Conservation (phyloP, 2,329 filamentous ascomycete species). For the Fusarium drepaniforme region DNA sequence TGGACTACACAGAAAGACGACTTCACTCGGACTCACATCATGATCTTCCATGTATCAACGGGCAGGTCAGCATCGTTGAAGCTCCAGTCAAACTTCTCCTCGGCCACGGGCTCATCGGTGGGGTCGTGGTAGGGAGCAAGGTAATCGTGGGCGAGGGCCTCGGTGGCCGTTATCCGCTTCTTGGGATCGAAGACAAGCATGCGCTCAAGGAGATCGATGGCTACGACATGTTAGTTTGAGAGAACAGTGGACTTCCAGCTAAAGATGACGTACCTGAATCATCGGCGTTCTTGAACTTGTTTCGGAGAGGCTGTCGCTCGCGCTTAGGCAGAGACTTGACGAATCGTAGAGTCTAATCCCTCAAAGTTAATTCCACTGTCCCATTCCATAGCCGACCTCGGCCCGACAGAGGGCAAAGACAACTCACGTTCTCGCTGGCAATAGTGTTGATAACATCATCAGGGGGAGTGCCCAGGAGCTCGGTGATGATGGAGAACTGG, state of each 20-base stretch:
- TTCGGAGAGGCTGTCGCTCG: slow-evolving; percentile 84
- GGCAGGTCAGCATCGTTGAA: slow-evolving; percentile 98
- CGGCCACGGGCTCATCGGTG: slow-evolving; percentile 92
- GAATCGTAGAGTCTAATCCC: slow-evolving; percentile 85
- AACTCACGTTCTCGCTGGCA: slow-evolving; percentile 92
- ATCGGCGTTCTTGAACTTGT: slow-evolving; percentile 97
- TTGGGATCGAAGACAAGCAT: slow-evolving; percentile 99
- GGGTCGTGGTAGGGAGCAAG: slow-evolving; percentile 97
- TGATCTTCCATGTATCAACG: slow-evolving; percentile 99
- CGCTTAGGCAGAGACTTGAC: slow-evolving; percentile 97
- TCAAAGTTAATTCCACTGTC: slow-evolving; percentile 30
- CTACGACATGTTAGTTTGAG: slow-evolving; percentile 56
- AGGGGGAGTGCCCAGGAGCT: slow-evolving; percentile 93
- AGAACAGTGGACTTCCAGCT: neutral
- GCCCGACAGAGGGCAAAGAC: neutral
- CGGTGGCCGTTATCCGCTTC: slow-evolving; percentile 88
- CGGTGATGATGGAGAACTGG: slow-evolving; percentile 99
- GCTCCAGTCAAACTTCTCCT: slow-evolving; percentile 99
- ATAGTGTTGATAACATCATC: slow-evolving; percentile 99
- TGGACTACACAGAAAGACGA: neutral
- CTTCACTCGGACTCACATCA: slow-evolving; percentile 79
- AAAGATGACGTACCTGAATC: slow-evolving; percentile 74
- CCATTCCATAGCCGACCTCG: neutral
- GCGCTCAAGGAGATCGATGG: slow-evolving; percentile 91
- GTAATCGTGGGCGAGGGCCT: slow-evolving; percentile 92